Evolutionary conservation across 495 filamentous ascomycete genomes (phyloP).

Genomic region (Penicillium riverlandense): DNA sequence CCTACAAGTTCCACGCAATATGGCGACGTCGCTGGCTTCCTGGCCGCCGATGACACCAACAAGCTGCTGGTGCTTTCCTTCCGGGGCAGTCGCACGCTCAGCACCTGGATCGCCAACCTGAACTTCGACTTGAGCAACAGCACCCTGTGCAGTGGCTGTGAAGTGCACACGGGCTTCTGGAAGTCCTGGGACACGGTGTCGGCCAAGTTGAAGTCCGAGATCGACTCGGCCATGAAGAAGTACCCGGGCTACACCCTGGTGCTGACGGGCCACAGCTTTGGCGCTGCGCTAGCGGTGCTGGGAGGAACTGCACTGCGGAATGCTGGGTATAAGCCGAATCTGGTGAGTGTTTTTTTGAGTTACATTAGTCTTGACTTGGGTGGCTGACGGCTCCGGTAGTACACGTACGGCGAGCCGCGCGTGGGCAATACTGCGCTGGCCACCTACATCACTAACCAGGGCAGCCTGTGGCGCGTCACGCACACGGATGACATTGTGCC

Average conservation of each 20-base stretch:
- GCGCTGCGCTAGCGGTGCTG: slow-evolving; percentile 57
- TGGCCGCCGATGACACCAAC: slow-evolving; percentile 59
- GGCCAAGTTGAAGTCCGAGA: slow-evolving; percentile 28
- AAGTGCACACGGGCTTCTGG: slow-evolving; percentile 49
- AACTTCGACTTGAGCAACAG: slow-evolving; percentile 31
- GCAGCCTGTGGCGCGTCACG: slow-evolving; percentile 53
- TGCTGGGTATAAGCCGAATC: slow-evolving; percentile 26
- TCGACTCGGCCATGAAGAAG: slow-evolving; percentile 19
- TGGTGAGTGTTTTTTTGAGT: slow-evolving; percentile 17
- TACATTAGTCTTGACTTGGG: too few species aligned
- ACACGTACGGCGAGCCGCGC: slow-evolving; percentile 63
- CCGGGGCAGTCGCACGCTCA: slow-evolving; percentile 54
- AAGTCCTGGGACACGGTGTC: slow-evolving; percentile 43
- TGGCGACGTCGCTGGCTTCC: slow-evolving; percentile 61
- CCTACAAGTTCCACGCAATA: slow-evolving; percentile 34
- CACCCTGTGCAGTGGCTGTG: slow-evolving; percentile 36
- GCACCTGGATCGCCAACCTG: slow-evolving; percentile 62
- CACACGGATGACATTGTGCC: slow-evolving; percentile 63
- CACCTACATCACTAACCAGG: slow-evolving; percentile 46
- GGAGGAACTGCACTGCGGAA: slow-evolving; percentile 52
- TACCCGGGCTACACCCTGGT: slow-evolving; percentile 49
- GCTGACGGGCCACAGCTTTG: slow-evolving; percentile 62
- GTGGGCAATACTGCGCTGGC: slow-evolving; percentile 54
- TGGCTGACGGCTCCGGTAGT: slow-evolving; percentile 22
- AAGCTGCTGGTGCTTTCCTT: slow-evolving; percentile 60